phyloP scores from a whole-genome alignment of 139 green algal genomes.

The Parachlorella kessleri region DNA sequence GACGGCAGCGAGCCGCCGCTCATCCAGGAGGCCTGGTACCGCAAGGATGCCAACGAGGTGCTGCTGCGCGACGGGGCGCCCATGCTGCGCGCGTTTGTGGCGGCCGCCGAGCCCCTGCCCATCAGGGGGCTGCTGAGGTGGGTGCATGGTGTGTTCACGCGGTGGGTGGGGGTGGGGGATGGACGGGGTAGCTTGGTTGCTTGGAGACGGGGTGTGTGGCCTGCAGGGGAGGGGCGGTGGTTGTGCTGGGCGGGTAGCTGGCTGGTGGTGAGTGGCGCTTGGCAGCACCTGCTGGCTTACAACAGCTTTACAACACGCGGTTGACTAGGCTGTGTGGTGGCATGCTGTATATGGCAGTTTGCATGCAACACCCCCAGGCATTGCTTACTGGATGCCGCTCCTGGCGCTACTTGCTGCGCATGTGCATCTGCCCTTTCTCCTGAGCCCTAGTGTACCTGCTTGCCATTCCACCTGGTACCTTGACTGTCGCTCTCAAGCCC shows the following conservation, averaged over 20 bases:
- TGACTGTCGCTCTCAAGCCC: too few species aligned
- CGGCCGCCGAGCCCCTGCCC: constrained; percentile 72
- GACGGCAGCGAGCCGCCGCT: neutral
- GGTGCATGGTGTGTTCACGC: neutral
- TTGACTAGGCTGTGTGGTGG: too few species aligned
- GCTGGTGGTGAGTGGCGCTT: neutral
- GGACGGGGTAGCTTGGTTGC: neutral
- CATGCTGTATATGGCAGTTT: too few species aligned
- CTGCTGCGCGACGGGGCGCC: constrained; percentile 71
- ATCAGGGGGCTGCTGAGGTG: constrained; percentile 80
- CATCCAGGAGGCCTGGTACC: constrained; percentile 18
- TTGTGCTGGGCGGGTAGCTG: neutral
- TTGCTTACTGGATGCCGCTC: too few species aligned
- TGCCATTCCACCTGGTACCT: too few species aligned
- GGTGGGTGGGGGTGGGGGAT: neutral
- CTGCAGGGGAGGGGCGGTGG: neutral
- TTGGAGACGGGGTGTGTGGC: neutral
- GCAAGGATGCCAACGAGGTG: constrained; percentile 96
- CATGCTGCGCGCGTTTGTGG: constrained; percentile 61
- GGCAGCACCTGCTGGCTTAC: too few species aligned
- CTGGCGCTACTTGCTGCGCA: too few species aligned
- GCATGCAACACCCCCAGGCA: too few species aligned
- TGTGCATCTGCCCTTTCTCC: too few species aligned
- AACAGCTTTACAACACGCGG: too few species aligned
- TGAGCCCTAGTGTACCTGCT: too few species aligned